phyloP scores from a whole-genome alignment of 768 basidiomycete species.

The Postia placenta region DNA sequence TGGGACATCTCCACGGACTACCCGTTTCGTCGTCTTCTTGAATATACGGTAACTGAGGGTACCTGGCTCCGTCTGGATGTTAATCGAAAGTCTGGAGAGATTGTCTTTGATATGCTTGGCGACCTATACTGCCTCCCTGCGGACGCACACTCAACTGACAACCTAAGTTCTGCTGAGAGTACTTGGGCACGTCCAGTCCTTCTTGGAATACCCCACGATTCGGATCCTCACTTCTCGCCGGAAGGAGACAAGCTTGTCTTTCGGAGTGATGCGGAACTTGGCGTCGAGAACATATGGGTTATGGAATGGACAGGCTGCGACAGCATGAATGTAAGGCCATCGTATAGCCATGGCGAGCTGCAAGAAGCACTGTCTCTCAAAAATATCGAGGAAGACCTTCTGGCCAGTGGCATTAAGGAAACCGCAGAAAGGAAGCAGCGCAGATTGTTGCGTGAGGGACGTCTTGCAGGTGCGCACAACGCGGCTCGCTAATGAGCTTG shows the following conservation, averaged over 20 bases:
- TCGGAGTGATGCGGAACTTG: constrained; percentile 66
- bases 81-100: constrained; percentile 61
- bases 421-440: constrained; percentile 38
- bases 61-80: constrained; percentile 76
- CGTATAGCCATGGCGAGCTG: constrained; percentile 24
- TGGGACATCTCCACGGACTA: constrained; percentile 81
- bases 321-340: constrained; percentile 46
- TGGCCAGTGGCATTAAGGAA: constrained; percentile 47
- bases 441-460: constrained; percentile 53
- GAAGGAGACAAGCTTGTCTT: constrained; percentile 59
- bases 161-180: constrained; percentile 15
- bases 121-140: constrained; percentile 68
- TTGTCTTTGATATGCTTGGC: constrained; percentile 71
- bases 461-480: constrained; percentile 34
- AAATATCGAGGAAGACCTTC: constrained; percentile 38
- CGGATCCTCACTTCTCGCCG: constrained; percentile 71
- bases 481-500: neutral
- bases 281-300: constrained; percentile 73
- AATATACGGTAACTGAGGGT: constrained; percentile 66
- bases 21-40: constrained; percentile 56
- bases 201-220: constrained; percentile 60
- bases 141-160: constrained; percentile 26
- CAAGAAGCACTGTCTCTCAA: constrained; percentile 29
- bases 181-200: constrained; percentile 52
- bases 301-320: constrained; percentile 62